Evolutionary conservation across 106 monocot genomes (phyloP).

Genomic region (Phalaenopsis aphrodite): DNA sequence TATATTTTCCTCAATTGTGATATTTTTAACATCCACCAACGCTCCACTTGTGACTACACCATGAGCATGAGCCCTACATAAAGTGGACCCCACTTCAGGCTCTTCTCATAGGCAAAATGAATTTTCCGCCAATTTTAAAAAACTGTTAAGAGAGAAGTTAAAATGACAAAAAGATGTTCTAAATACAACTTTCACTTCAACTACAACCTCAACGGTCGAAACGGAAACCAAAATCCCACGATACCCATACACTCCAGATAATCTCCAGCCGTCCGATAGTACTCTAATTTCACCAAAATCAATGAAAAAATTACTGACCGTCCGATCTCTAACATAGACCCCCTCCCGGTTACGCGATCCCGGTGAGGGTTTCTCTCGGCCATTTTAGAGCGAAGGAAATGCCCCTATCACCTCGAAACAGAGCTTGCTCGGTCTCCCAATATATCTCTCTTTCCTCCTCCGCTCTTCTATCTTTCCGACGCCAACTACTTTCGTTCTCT

Average conservation of each 20-base stretch:
- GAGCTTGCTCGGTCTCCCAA: background rate
- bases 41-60: background rate
- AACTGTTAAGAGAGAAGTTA: conserved; percentile 1
- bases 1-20: background rate
- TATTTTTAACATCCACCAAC: background rate
- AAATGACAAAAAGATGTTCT: background rate
- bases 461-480: background rate
- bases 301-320: background rate
- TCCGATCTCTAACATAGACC: background rate
- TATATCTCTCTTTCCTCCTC: background rate
- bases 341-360: background rate
- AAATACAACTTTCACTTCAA: background rate
- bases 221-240: background rate
- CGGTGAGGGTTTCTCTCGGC: conserved; percentile 7
- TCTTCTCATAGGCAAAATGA: background rate
- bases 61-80: background rate
- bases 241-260: background rate
- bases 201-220: conserved; percentile 10
- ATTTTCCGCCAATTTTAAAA: conserved; percentile 13
- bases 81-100: conserved; percentile 3
- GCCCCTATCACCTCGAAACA: background rate
- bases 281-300: background rate
- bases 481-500: background rate
- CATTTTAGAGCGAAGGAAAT: background rate
- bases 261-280: background rate